Evolutionary conservation across 2,329 filamentous ascomycete species (phyloP), one percentile per base, ranked within the genome.

Genomic region (Drechslerella dactyloides): DNA sequence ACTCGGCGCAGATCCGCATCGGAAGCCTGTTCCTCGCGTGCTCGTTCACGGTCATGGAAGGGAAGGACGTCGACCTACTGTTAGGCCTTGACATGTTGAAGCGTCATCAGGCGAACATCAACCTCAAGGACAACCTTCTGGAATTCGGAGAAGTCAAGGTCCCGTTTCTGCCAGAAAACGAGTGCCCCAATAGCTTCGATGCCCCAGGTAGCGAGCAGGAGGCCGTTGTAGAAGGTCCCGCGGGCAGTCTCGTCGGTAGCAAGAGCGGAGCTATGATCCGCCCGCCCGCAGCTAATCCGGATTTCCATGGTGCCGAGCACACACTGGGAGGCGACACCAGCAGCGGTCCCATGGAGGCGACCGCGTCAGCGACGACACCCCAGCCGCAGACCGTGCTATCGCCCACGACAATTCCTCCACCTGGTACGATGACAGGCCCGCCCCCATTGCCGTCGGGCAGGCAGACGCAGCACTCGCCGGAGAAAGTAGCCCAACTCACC

Each of bases 21-120:
- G 94, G 93, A 59, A 87, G 85, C 46, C 86, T 93, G 73, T 92
- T 91, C 78, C 83, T 99, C 76, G 89, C 93, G 1, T 97, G 93
- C 81, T 94, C 92, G 69, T 99, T 99, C 80, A 99, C 94, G 1
- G 94, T 99, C 78, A 99, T 99, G 94, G 94, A 99, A 81, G 94
- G 94, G 74, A 99, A 97, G 81, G 88, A 91, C 58, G 94, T 99
- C 23, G 94, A 97, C 79, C 84, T 99, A 17, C 85, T 99, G 1
- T 86, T 99, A 11, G 94, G 94, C 2, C 82, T 99, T 46, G 94
- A 99, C 80, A 99, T 99, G 91, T 84, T 99, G 73, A 97, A 96
- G 82, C 87, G 94, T 42, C 93, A 97, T 80, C 93, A 96, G 80
- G 94, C 93, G 37, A 90, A 85, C 76, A 93, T 99, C 77, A 94